Conservation (phyloP, 2,329 filamentous ascomycete species). For the Mycocentrospora acerina region DNA sequence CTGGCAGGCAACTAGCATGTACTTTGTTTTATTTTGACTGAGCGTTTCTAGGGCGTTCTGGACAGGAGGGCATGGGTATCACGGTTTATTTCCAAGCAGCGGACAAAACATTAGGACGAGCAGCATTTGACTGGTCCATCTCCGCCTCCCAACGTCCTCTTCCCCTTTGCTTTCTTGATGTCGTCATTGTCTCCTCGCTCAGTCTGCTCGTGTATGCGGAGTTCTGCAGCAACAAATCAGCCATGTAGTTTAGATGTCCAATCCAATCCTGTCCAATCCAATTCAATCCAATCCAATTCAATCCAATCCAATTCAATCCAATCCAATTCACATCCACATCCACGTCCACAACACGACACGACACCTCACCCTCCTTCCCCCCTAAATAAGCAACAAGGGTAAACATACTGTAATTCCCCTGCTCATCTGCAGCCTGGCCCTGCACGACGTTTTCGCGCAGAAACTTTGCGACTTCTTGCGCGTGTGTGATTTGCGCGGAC, state of each 20-base stretch:
- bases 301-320: too few species aligned
- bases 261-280: too few species aligned
- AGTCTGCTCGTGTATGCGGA: slow-evolving; percentile 87
- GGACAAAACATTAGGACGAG: slow-evolving; percentile 36
- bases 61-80: slow-evolving; percentile 35
- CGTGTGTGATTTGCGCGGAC: slow-evolving; percentile 70
- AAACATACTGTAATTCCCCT: slow-evolving; percentile 64
- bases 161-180: slow-evolving; percentile 64
- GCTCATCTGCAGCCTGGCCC: slow-evolving; percentile 58
- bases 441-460: slow-evolving; percentile 86
- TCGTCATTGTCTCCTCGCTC: slow-evolving; percentile 93
- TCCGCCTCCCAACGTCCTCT: slow-evolving; percentile 41
- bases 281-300: too few species aligned
- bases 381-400: too few species aligned
- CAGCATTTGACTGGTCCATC: slow-evolving; percentile 39
- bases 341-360: too few species aligned
- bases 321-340: too few species aligned
- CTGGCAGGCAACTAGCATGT: slow-evolving; percentile 71
- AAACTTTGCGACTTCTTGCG: slow-evolving; percentile 78
- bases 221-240: slow-evolving; percentile 54
- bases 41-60: slow-evolving; percentile 31
- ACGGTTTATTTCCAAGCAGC: slow-evolving; percentile 21
- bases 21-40: slow-evolving; percentile 6
- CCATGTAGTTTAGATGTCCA: too few species aligned
- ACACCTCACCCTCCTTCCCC: too few species aligned